These are phyloP conservation scores for Trichoderma sp. DNA, from an alignment of 2,329 filamentous ascomycete species.

Conservation along the genomic window DNA sequence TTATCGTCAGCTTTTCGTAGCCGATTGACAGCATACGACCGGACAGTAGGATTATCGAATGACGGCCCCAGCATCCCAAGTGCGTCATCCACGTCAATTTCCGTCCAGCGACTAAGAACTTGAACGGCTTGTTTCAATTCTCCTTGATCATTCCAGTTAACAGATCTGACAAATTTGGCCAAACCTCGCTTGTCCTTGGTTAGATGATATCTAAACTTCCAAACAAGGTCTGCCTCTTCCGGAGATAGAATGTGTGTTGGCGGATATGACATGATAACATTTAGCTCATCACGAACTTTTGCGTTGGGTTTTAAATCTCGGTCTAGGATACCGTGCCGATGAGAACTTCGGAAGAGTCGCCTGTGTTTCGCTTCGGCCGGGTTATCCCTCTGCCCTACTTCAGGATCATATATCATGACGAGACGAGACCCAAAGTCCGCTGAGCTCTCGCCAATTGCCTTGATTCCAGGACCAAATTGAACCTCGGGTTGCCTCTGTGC, in stretches of 20 bases:
- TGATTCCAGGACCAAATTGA: slow-evolving; percentile 86
- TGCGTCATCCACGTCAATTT: slow-evolving; percentile 96
- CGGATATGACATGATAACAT: slow-evolving; percentile 86
- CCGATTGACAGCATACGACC: slow-evolving; percentile 90
- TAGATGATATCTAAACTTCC: slow-evolving; percentile 96
- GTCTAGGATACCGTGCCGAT: slow-evolving; percentile 89
- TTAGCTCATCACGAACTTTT: slow-evolving; percentile 91
- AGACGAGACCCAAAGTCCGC: slow-evolving; percentile 59
- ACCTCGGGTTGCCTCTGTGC: slow-evolving; percentile 84
- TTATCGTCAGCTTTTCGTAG: slow-evolving; percentile 90
- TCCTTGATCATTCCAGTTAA: slow-evolving; percentile 84
- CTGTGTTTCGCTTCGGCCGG: slow-evolving; percentile 95
- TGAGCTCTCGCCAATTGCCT: slow-evolving; percentile 59
- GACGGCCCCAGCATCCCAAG: slow-evolving; percentile 90
- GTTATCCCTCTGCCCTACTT: slow-evolving; percentile 86
- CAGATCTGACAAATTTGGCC: slow-evolving; percentile 97
- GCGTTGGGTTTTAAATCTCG: slow-evolving; percentile 95
- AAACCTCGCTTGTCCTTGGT: slow-evolving; percentile 88
- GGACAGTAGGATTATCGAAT: slow-evolving; percentile 84
- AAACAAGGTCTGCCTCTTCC: slow-evolving; percentile 93
- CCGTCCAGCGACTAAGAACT: slow-evolving; percentile 88
- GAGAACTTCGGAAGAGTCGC: slow-evolving; percentile 83
- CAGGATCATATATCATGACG: slow-evolving; percentile 88
- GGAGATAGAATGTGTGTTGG: slow-evolving; percentile 85
- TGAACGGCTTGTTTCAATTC: slow-evolving; percentile 90